Percentiles rank a stretch among this genome's conserved stretches.
These are phyloP conservation scores for Kwoniella heveanensis DNA, from an alignment of 768 basidiomycete genomes.

Conservation along the genomic window DNA sequence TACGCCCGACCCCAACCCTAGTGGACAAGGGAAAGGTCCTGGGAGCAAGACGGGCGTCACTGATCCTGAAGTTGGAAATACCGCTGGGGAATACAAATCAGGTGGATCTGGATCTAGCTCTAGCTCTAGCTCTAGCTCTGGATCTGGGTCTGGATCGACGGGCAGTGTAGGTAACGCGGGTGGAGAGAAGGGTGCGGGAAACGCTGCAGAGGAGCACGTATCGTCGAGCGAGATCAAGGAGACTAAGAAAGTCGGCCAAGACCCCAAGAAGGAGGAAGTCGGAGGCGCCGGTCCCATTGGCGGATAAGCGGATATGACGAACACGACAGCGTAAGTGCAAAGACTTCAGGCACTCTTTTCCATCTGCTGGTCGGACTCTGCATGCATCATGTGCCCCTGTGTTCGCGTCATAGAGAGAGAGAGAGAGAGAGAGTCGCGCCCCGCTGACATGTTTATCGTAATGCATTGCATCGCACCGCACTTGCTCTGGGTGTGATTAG, in stretches of 20 bases:
- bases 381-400: no score
- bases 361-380: no score
- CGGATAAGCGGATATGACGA: no score
- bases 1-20: conserved; percentile 32
- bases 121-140: background rate
- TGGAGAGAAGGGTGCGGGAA: conserved; percentile 25
- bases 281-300: conserved; percentile 46
- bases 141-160: background rate
- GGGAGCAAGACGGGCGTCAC: conserved; percentile 31
- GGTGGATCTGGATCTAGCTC: conserved; percentile 3
- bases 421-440: no score
- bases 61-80: conserved; percentile 35
- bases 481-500: no score
- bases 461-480: conserved; percentile 23
- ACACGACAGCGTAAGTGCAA: background rate
- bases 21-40: conserved; percentile 32
- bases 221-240: conserved; percentile 39
- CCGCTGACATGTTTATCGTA: conserved; percentile 14
- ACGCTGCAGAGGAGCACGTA: conserved; percentile 15
- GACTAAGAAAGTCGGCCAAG: conserved; percentile 51
- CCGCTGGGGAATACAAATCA: background rate
- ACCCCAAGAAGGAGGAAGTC: conserved; percentile 45
- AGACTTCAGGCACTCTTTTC: no score
- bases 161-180: conserved; percentile 26
- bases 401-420: no score